phyloP scores from a whole-genome alignment of 2,329 filamentous ascomycete genomes.

The Clonostachys sp. region DNA sequence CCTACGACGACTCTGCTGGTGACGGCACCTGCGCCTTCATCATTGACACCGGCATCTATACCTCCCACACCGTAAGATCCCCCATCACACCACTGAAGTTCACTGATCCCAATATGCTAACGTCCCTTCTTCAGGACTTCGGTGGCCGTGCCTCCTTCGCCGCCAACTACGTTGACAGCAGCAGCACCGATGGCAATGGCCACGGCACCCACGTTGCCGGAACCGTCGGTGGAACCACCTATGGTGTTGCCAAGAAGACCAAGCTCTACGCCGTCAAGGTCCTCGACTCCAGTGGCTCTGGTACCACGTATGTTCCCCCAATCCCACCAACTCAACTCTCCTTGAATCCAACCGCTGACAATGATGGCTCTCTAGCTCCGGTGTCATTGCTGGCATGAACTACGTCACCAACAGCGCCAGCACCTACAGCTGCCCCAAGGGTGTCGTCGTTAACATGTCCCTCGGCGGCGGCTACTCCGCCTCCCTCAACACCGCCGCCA shows the following conservation, averaged over 20 bases:
- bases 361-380: conserved; percentile 19
- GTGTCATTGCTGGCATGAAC: conserved; percentile 26
- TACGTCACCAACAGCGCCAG: conserved; percentile 39
- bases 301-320: conserved; percentile 19
- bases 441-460: conserved; percentile 61
- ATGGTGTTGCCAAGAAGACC: conserved; percentile 39
- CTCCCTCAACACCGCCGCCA: conserved; percentile 50
- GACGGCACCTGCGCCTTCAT: conserved; percentile 29
- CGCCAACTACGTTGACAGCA: conserved; percentile 14
- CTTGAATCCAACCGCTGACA: neutral
- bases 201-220: conserved; percentile 24
- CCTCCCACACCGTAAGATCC: conserved; percentile 12
- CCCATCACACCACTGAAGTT: no score
- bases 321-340: conserved; percentile 14
- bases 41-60: conserved; percentile 30
- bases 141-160: conserved; percentile 26
- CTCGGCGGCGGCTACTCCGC: conserved; percentile 44
- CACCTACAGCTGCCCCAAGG: conserved; percentile 34
- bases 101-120: neutral
- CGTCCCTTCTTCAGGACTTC: conserved; percentile 14
- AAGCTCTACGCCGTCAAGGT: conserved; percentile 41
- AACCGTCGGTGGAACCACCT: conserved; percentile 35
- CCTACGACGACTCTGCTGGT: conserved; percentile 23
- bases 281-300: conserved; percentile 24
- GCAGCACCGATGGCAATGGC: conserved; percentile 24